These are phyloP conservation scores for Ambrosia artemisiifolia DNA, from an alignment of 129 eudicot genomes.

Conservation along the genomic window DNA sequence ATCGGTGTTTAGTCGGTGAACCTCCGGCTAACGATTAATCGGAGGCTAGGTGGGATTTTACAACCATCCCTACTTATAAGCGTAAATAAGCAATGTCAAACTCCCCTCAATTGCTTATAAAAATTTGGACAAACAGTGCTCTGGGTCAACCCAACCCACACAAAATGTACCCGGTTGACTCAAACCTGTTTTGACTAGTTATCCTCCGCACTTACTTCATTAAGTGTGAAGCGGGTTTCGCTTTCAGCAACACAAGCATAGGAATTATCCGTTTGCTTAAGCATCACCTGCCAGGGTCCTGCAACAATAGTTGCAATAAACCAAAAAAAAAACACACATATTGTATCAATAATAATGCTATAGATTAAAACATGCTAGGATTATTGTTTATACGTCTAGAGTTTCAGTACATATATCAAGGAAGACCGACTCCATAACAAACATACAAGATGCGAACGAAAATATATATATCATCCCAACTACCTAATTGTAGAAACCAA, in stretches of 20 bases:
- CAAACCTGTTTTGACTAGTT: neutral
- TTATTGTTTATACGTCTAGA: neutral
- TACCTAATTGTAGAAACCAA: neutral
- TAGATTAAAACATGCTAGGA: neutral
- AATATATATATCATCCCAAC: neutral
- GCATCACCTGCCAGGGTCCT: conserved; percentile 99
- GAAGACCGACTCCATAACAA: neutral
- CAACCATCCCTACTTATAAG: neutral
- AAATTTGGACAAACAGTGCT: neutral
- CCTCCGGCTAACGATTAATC: too few species aligned
- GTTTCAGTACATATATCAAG: neutral
- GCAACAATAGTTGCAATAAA: conserved; percentile 13
- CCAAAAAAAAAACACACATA: neutral
- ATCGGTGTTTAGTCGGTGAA: too few species aligned
- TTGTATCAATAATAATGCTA: neutral
- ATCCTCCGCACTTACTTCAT: conserved; percentile 51
- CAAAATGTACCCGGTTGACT: neutral
- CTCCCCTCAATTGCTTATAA: neutral
- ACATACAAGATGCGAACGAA: neutral
- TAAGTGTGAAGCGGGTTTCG: conserved; percentile 81
- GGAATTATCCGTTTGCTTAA: conserved; percentile 87
- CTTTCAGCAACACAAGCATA: conserved; percentile 95
- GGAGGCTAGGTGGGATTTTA: too few species aligned
- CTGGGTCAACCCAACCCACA: neutral
- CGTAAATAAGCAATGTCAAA: neutral